These are phyloP conservation scores for Oenanthe javanica DNA, from an alignment of 140 eudicot species.

Conservation along the genomic window DNA sequence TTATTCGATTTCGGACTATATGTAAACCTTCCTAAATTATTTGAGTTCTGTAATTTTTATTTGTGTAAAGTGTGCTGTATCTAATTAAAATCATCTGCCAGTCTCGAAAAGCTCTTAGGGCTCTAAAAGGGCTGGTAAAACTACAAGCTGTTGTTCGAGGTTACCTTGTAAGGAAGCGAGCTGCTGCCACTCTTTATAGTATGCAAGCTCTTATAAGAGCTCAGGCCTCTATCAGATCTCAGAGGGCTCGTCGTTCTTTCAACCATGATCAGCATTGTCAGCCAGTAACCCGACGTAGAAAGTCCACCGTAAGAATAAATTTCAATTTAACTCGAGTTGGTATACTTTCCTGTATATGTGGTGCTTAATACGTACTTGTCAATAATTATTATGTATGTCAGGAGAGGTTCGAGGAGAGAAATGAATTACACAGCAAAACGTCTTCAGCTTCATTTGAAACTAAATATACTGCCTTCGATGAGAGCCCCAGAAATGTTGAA, in stretches of 20 bases:
- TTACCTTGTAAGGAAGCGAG: constrained; percentile 64
- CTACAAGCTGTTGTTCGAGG: constrained; percentile 88
- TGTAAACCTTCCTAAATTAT: not conserved
- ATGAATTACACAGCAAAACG: constrained; percentile 67
- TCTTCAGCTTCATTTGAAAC: constrained; percentile 39
- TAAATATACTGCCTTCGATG: constrained; percentile 39
- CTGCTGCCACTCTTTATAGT: constrained; percentile 79
- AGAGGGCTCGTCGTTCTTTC: constrained; percentile 59
- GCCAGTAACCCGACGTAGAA: constrained; percentile 45
- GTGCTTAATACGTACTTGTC: not conserved
- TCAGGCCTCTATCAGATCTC: constrained; percentile 55
- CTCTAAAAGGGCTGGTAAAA: constrained; percentile 77
- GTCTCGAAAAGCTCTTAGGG: constrained; percentile 85
- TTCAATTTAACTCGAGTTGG: not conserved
- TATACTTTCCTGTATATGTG: not conserved
- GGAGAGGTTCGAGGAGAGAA: constrained; percentile 69
- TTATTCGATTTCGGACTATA: not conserved
- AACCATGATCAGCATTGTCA: constrained; percentile 34
- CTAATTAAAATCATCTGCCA: constrained; percentile 17
- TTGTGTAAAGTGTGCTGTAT: not conserved
- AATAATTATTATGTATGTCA: constrained; percentile 17
- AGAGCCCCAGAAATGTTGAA: constrained; percentile 82
- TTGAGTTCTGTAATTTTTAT: not conserved
- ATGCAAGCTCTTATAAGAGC: constrained; percentile 89
- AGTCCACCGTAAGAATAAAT: constrained; percentile 45